phyloP scores from a whole-genome alignment of 176 grass and related monocot genomes.

The Musa troglodytarum region DNA sequence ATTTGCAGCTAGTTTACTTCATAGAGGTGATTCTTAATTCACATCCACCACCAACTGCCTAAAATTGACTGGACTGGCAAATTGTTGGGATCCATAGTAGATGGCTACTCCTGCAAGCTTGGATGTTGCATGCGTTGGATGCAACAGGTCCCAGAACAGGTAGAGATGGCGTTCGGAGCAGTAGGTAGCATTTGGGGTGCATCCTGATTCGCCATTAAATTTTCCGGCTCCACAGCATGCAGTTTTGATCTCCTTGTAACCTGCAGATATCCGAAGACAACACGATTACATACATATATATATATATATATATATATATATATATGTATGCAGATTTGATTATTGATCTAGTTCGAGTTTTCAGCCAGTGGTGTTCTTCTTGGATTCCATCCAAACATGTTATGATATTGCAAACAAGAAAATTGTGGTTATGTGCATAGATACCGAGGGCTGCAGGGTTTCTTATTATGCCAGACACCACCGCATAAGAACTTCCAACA shows the following conservation, averaged over 20 bases:
- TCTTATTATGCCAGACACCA: slow-evolving; percentile 80
- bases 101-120: slow-evolving; percentile 18
- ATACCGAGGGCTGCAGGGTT: slow-evolving; percentile 56
- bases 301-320: no score
- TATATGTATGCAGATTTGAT: no score
- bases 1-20: no score
- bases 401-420: no score
- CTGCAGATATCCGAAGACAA: not conserved
- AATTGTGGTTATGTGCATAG: not conserved
- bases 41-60: slow-evolving; percentile 43
- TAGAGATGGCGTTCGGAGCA: slow-evolving; percentile 33
- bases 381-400: no score
- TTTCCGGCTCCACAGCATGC: slow-evolving; percentile 26
- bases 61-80: slow-evolving; percentile 55
- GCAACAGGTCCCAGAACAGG: slow-evolving; percentile 67
- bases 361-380: no score
- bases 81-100: slow-evolving; percentile 22
- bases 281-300: no score
- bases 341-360: no score
- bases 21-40: slow-evolving; percentile 3
- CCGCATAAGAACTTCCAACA: slow-evolving; percentile 68
- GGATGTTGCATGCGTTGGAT: slow-evolving; percentile 33
- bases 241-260: slow-evolving; percentile 19
- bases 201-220: slow-evolving; percentile 19
- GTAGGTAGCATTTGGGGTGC: slow-evolving; percentile 27